Conservation (phyloP, 176 grass and related monocot genomes). For the Oryza rufipogon region DNA sequence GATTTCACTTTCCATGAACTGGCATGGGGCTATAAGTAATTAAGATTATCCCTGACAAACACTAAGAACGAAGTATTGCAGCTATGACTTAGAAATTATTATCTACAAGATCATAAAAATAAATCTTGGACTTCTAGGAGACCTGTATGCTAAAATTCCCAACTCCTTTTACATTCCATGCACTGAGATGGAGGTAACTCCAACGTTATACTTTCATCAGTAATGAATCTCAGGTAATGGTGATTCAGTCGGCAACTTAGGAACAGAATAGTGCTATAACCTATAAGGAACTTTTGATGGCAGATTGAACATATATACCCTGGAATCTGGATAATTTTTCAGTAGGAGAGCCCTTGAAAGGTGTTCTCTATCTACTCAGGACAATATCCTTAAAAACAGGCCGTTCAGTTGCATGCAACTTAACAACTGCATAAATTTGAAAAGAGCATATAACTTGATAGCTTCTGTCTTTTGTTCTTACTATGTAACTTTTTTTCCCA, state of each 20-base stretch:
- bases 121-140: conserved; percentile 37
- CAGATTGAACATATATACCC: conserved; percentile 26
- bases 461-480: neutral
- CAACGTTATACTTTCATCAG: conserved; percentile 2
- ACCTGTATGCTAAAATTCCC: conserved; percentile 27
- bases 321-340: neutral
- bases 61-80: conserved; percentile 4
- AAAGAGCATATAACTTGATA: conserved; percentile 9
- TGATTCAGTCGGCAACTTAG: conserved; percentile 29
- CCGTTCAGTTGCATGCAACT: conserved; percentile 14
- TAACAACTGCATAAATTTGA: conserved; percentile 4
- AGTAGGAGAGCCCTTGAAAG: neutral
- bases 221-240: conserved; percentile 6
- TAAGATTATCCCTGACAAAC: neutral
- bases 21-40: conserved; percentile 8
- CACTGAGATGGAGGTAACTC: conserved; percentile 8
- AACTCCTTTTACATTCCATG: conserved; percentile 39
- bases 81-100: conserved; percentile 25
- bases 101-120: neutral
- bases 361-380: conserved; percentile 2
- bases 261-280: neutral
- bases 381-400: conserved; percentile 10
- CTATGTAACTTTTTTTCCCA: neutral
- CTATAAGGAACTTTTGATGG: neutral
- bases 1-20: conserved; percentile 39